These are phyloP conservation scores for Effrenium voratum DNA, from an alignment of 73 alveolate genomes.

Conservation along the genomic window DNA sequence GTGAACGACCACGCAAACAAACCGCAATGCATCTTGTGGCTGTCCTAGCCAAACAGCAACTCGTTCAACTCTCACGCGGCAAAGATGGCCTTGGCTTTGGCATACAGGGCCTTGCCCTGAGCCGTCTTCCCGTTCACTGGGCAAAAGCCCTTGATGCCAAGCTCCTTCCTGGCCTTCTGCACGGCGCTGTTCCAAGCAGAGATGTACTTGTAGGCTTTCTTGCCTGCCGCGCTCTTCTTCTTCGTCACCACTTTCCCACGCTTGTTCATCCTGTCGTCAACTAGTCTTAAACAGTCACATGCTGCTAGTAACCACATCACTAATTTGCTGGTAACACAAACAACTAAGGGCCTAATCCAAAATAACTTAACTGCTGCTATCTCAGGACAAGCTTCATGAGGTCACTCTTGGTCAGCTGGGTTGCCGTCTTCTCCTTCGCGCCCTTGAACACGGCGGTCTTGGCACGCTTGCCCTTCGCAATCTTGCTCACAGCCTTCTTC, in stretches of 20 bases:
- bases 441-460: slow-evolving; percentile 45
- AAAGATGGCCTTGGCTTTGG: slow-evolving; percentile 68
- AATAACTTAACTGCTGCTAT: too few species aligned
- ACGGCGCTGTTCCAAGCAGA: not conserved
- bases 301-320: too few species aligned
- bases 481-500: slow-evolving; percentile 81
- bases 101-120: slow-evolving; percentile 84
- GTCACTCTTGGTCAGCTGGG: not conserved
- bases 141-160: slow-evolving; percentile 62
- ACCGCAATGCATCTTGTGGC: too few species aligned
- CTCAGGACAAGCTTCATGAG: too few species aligned
- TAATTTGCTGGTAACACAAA: too few species aligned
- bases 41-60: not conserved
- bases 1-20: not conserved
- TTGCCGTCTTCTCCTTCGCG: slow-evolving; percentile 44
- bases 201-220: slow-evolving; percentile 10
- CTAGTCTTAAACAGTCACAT: too few species aligned
- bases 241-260: slow-evolving; percentile 22
- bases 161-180: slow-evolving; percentile 50
- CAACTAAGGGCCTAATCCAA: too few species aligned
- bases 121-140: slow-evolving; percentile 58
- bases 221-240: not conserved
- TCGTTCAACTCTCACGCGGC: slow-evolving; percentile 12
- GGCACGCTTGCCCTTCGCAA: slow-evolving; percentile 57
- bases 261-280: too few species aligned